These are phyloP conservation scores for Rutidosis leptorrhynchoides DNA, from an alignment of 129 eudicot genomes.

Conservation along the genomic window DNA sequence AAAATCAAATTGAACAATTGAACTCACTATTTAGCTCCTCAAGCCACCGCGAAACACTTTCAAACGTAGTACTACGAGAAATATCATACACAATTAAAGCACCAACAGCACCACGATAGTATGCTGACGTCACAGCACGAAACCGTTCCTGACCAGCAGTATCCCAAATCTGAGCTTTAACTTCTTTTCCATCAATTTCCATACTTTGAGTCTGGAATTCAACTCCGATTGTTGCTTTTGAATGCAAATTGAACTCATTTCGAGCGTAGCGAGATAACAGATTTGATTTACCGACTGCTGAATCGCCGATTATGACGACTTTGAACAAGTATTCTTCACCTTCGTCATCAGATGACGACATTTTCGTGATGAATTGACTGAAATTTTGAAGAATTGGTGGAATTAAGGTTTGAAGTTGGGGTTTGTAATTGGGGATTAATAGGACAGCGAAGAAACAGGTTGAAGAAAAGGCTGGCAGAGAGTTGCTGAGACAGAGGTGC, in stretches of 20 bases:
- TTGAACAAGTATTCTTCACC: conserved; percentile 87
- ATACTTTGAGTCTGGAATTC: conserved; percentile 79
- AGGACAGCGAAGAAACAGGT: conserved; percentile 32
- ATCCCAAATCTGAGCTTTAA: conserved; percentile 95
- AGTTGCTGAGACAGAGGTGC: conserved; percentile 31
- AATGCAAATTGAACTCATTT: conserved; percentile 74
- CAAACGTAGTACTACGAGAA: conserved; percentile 56
- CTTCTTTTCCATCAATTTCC: conserved; percentile 77
- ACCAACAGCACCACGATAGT: conserved; percentile 83
- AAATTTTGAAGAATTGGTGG: not conserved
- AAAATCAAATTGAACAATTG: not conserved
- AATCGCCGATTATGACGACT: conserved; percentile 83
- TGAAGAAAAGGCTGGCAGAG: conserved; percentile 33
- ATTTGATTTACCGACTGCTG: conserved; percentile 85
- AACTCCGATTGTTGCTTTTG: conserved; percentile 82
- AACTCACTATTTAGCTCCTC: conserved; percentile 73
- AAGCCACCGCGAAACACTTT: conserved; percentile 66
- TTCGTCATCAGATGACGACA: conserved; percentile 74
- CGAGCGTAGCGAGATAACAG: conserved; percentile 64
- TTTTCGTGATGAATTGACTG: not conserved
- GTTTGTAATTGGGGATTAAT: conserved; percentile 1
- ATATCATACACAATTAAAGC: conserved; percentile 79
- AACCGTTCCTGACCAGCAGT: conserved; percentile 90
- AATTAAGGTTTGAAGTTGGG: not conserved
- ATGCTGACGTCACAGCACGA: conserved; percentile 83